Evolutionary conservation across 345 rosid species (phyloP).

Genomic region (Bruguiera sexangula): DNA sequence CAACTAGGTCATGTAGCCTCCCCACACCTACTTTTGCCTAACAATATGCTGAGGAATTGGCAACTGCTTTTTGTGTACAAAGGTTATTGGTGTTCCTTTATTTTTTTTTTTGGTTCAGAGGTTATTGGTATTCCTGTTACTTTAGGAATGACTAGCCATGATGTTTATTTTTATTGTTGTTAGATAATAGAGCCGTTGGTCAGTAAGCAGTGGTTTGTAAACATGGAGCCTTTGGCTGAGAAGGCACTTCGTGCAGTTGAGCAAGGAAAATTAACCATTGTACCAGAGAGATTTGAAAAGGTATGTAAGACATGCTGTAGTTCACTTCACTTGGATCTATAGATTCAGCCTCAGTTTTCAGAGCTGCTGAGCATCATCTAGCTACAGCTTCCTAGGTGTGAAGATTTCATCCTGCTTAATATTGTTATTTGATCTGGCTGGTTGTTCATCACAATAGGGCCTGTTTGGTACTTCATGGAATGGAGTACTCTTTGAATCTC

Average conservation of each 20-base stretch:
- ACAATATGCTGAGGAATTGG: too few relatives aligned
- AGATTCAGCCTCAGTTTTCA: neutral
- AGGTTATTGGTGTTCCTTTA: neutral
- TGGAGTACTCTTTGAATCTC: too few relatives aligned
- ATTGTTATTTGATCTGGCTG: too few relatives aligned
- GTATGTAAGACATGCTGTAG: conserved; percentile 30
- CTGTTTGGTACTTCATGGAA: too few relatives aligned
- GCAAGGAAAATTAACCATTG: conserved; percentile 61
- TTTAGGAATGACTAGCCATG: conserved; percentile 14
- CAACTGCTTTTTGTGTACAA: too few relatives aligned
- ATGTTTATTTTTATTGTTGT: conserved; percentile 10
- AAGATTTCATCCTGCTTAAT: too few relatives aligned
- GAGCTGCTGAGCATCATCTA: neutral
- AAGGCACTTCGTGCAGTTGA: conserved; percentile 92
- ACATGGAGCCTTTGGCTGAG: conserved; percentile 91
- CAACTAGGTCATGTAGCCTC: too few relatives aligned
- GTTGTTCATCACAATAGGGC: too few relatives aligned
- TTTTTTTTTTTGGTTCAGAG: too few relatives aligned
- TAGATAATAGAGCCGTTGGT: conserved; percentile 93
- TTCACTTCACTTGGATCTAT: neutral
- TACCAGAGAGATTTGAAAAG: conserved; percentile 98
- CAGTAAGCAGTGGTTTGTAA: conserved; percentile 97
- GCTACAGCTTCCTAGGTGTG: neutral
- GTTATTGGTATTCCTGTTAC: conserved; percentile 10
- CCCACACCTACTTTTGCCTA: too few relatives aligned